Evolutionary conservation across 805 yeast species (phyloP), one percentile per base, ranked within the genome.

Genomic region (Myxozyma vanderwaltii): DNA sequence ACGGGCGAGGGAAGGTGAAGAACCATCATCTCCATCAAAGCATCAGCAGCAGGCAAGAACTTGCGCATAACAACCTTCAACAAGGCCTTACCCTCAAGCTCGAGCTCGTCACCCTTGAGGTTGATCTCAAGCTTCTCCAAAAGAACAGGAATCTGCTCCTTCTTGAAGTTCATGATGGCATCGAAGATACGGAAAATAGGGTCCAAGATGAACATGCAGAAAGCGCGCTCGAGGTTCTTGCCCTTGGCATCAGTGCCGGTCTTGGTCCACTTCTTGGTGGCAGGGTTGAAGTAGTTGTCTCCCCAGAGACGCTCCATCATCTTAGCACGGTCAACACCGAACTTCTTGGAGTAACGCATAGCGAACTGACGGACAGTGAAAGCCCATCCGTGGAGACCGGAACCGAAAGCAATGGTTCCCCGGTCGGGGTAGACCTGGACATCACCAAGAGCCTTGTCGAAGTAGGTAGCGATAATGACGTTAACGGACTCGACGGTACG

Each of bases 321-420:
- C 89, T 94, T 92, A 66, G 77, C 70, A 79, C 89, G 86, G 89
- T 92, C 97, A 76, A 92, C 98, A 91, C 98, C 98, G 79, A 94
- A 92, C 83, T 92, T 94, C 91, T 91, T 91, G 79, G 97, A 85
- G 86, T 94, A 92, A 84, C 96, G 89, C 82, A 83, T 80, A 74
- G 98, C 97, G 73, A 92, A 92, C 85, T 92, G 98, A 82, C 99
- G 90, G 77, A 92, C 88, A 73, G 99, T 92, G 92, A 92, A 92
- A 78, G 97, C 98, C 99, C 99, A 92, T 81, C 99, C 99, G 86
- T 92, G 99, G 77, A 92, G 85, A 88, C 98, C 99, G 79, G 98
- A 94, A 84, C 96, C 98, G 81, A 92, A 92, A 72, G 99, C 99
- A 76, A 92, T 96, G 79, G 98, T 92, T 83, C 99, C 99, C 77